phyloP scores from a whole-genome alignment of 371 early-diverging fungal species.

The Mucor sp. region DNA sequence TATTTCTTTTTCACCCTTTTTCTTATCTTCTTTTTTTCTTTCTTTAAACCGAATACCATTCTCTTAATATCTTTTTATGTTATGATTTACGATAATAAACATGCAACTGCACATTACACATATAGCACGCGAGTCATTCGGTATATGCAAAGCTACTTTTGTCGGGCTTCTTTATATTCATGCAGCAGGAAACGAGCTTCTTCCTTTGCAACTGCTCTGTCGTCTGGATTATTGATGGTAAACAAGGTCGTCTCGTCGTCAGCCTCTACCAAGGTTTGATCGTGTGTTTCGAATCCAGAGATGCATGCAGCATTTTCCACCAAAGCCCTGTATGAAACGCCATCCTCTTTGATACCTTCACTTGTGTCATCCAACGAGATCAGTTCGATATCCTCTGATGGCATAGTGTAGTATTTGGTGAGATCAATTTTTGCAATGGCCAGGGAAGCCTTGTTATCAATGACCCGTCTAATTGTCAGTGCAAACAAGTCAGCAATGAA shows the following conservation, averaged over 20 bases:
- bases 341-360: neutral
- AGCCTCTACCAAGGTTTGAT: neutral
- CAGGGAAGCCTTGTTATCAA: slow-evolving; percentile 54
- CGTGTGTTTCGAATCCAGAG: neutral
- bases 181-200: neutral
- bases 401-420: neutral
- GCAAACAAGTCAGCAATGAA: neutral
- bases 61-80: neutral
- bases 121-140: neutral
- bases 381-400: neutral
- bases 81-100: neutral
- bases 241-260: neutral
- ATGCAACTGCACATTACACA: neutral
- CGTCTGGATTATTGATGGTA: neutral
- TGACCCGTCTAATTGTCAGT: slow-evolving; percentile 49
- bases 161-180: neutral
- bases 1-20: neutral
- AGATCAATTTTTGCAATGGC: slow-evolving; percentile 12
- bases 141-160: neutral
- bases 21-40: neutral
- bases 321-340: neutral
- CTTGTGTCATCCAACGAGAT: neutral
- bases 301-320: slow-evolving; percentile 2
- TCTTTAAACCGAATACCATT: neutral
- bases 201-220: neutral